Base-by-base conservation (phyloP, 805 yeast species). In the Candida ficus region DNA sequence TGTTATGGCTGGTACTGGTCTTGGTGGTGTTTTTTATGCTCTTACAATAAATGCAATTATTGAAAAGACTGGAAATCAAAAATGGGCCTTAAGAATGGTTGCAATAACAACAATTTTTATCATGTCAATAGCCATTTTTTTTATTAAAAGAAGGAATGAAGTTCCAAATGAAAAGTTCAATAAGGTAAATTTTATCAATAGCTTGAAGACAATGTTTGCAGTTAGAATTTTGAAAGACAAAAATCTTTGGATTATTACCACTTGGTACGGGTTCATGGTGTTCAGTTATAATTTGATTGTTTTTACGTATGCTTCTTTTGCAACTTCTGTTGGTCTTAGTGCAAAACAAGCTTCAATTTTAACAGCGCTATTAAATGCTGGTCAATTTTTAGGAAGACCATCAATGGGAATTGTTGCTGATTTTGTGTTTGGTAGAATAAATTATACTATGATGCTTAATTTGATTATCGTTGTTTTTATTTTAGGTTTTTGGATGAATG, bases 371-470 rank as follows among this genome's bases (percentile, higher is more conserved):
- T 49, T 73, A 35, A 74, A 73, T 45, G 73, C 67, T 8, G 68
- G 70, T 0, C 80, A 75, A 49, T 56, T 63, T 7, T 39, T 73
- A 5, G 80, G 79, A 2, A 62, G 80, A 48, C 76, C 78, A 0
- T 11, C 56, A 2, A 64, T 75, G 62, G 80, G 80, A 0, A 41
- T 63, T 2, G 21, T 61, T 7, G 71, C 75, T 30, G 79, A 75
- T 46, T 60, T 56, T 31, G 57, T 53, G 35, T 44, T 46, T 35
- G 80, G 80, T 2, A 59, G 78, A 41, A 49, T 70, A 9, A 75
- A 73, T 45, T 56, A 65, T 16, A 65, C 78, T 4, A 56, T 69
- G 14, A 14, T 60, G 3, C 37, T 64, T 19, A 65, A 71, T 3
- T n/a, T 51, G 1, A 28, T 68, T 2, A 44, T 69, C 20, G 51